Percentiles rank a stretch among this genome's conserved stretches.
phyloP scores from a whole-genome alignment of 1,139 yeast species.

The Geotrichum europaeum region DNA sequence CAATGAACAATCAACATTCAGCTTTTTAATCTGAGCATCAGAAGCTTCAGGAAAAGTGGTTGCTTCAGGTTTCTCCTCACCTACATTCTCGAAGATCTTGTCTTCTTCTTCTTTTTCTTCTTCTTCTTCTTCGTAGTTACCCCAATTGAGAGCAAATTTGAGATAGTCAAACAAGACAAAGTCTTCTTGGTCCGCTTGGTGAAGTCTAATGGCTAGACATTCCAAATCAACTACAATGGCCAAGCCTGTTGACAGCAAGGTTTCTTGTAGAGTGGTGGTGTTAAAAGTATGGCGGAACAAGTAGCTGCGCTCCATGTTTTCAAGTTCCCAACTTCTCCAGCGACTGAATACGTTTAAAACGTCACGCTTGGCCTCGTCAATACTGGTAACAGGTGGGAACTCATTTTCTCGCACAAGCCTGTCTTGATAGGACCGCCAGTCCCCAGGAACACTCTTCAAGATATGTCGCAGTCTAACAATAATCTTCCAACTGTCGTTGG shows the following conservation, averaged over 20 bases:
- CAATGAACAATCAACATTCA: conserved; percentile 22
- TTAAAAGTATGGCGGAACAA: conserved; percentile 28
- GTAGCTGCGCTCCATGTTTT: conserved; percentile 50
- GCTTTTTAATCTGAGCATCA: neutral
- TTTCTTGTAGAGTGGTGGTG: conserved; percentile 29
- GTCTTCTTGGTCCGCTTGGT: conserved; percentile 31
- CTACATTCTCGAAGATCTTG: neutral
- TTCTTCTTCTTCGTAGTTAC: neutral
- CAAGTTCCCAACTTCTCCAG: conserved; percentile 93
- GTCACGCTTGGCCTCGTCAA: conserved; percentile 44
- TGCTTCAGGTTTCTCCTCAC: conserved; percentile 2
- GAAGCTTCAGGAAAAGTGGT: neutral
- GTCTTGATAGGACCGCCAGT: conserved; percentile 40
- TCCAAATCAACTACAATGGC: conserved; percentile 30
- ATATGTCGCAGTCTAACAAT: conserved; percentile 73
- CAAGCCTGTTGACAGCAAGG: conserved; percentile 27
- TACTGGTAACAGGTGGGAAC: conserved; percentile 38
- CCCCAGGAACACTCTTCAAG: conserved; percentile 50
- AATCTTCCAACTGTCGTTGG: conserved; percentile 83
- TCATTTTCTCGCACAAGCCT: conserved; percentile 27
- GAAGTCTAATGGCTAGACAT: conserved; percentile 29
- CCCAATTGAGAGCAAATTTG: conserved; percentile 21
- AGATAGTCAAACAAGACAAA: conserved; percentile 33
- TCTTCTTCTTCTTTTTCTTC: conserved; percentile 2
- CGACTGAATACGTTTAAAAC: conserved; percentile 55